These are phyloP conservation scores for Nicotiana rustica DNA, from an alignment of 305 asterid genomes.

Conservation along the genomic window DNA sequence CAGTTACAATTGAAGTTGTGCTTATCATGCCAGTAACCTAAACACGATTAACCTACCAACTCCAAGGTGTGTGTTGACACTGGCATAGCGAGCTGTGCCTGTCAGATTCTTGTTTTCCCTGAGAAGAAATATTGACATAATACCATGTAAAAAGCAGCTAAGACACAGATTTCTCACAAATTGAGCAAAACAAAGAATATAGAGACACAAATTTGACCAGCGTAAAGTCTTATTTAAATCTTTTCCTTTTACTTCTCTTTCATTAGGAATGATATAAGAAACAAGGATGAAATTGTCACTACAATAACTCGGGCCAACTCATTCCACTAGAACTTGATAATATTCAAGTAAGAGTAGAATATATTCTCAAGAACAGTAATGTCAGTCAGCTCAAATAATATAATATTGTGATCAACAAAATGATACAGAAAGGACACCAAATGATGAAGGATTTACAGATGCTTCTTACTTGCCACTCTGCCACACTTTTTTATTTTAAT, in stretches of 20 bases:
- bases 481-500: neutral
- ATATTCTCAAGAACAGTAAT: neutral
- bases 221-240: neutral
- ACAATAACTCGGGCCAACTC: neutral
- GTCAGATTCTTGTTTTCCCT: conserved; percentile 99
- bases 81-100: conserved; percentile 96
- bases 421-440: neutral
- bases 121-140: conserved; percentile 40
- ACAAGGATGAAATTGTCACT: conserved; percentile 10
- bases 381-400: conserved; percentile 14
- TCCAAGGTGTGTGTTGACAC: conserved; percentile 94
- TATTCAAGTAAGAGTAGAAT: neutral
- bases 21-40: conserved; percentile 13
- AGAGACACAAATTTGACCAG: conserved; percentile 5
- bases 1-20: conserved; percentile 26
- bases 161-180: conserved; percentile 23
- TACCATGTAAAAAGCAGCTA: conserved; percentile 33
- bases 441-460: neutral
- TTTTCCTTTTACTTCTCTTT: neutral
- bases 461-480: neutral
- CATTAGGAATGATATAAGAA: neutral
- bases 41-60: conserved; percentile 67
- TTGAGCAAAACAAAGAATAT: conserved; percentile 29
- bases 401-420: conserved; percentile 25
- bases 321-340: conserved; percentile 6